These are phyloP conservation scores for Chimonanthus salicifolius DNA, from an alignment of 164 flowering plant species.

Conservation along the genomic window DNA sequence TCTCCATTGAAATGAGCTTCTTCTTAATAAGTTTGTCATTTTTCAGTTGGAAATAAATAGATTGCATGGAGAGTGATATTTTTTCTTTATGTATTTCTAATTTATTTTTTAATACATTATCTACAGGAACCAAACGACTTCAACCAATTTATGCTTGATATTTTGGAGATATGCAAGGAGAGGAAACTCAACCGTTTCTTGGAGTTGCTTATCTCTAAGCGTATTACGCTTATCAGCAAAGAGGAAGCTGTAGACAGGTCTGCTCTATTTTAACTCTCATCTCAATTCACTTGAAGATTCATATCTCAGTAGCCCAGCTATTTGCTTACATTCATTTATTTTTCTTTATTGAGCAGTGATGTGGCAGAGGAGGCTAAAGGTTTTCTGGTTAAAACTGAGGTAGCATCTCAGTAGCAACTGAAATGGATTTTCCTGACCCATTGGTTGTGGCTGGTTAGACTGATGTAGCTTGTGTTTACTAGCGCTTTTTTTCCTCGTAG, in stretches of 20 bases:
- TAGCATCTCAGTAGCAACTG: slow-evolving; percentile 1
- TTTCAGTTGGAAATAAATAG: no score
- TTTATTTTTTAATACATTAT: neutral
- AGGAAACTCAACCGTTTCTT: slow-evolving; percentile 37
- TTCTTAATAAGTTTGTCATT: no score
- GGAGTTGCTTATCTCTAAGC: slow-evolving; percentile 43
- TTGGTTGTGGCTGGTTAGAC: neutral
- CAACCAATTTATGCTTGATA: slow-evolving; percentile 60
- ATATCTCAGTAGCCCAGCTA: neutral
- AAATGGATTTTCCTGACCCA: neutral
- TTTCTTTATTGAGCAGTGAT: slow-evolving; percentile 39
- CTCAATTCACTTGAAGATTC: neutral
- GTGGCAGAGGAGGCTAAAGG: slow-evolving; percentile 45
- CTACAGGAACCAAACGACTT: slow-evolving; percentile 71
- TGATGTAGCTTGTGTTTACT: neutral
- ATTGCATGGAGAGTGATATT: no score
- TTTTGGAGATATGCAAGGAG: slow-evolving; percentile 41
- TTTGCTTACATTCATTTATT: neutral
- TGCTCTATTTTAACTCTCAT: neutral
- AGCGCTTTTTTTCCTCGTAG: no score
- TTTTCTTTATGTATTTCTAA: no score
- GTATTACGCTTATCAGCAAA: slow-evolving; percentile 54
- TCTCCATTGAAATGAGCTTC: no score
- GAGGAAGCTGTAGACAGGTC: slow-evolving; percentile 82
- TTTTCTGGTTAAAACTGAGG: slow-evolving; percentile 27